Base-by-base conservation (phyloP, 495 filamentous ascomycete species). In the Penicillium arizonense region DNA sequence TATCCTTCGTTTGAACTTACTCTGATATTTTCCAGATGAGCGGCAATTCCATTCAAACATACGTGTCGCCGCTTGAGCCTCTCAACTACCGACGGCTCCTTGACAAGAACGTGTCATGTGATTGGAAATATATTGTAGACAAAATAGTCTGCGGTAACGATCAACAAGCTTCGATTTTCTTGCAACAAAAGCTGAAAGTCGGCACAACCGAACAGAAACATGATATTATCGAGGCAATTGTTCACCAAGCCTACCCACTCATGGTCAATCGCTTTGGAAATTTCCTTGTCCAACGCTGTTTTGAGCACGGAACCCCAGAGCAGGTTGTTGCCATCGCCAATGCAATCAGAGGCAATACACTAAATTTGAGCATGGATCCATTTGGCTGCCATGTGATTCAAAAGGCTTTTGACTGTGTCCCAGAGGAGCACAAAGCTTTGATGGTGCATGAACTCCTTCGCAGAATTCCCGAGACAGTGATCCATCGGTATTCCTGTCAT, bases 141-240 rank as follows among this genome's bases (percentile, higher is more conserved):
- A 98, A 97, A 77, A 98, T 98, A 65, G 91, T 97, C 46, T 96
- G 91, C 85, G 96, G 90, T 73, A 97, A 97, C 65, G 94, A 98
- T 62, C 94, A 98, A 65, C 94, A 98, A 71, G 95, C 94, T 13
- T 97, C 95, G 1, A 97, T 98, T 57, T 97, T 98, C 70, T 74
- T 98, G 23, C 94, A 98, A 68, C 95, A 98, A 71, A 98, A 98
- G 76, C 88, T 98, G 52, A 98, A 98, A 74, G 89, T 97, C 50
- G 91, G 90, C 47, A 97, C 94, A 10, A 79, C 85, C 0, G 93
- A 97, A 64, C 95, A 97, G 71, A 97, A 96, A 67, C 95, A 88
- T 61, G 91, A 96, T 47, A 97, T 98, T 47, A 89, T 98, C 40
- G 89, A 97, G 62, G 89, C 92, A 16, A 98, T 98, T 69, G 90